Conservation (phyloP, 768 basidiomycete genomes). For the Artomyces pyxidatus region DNA sequence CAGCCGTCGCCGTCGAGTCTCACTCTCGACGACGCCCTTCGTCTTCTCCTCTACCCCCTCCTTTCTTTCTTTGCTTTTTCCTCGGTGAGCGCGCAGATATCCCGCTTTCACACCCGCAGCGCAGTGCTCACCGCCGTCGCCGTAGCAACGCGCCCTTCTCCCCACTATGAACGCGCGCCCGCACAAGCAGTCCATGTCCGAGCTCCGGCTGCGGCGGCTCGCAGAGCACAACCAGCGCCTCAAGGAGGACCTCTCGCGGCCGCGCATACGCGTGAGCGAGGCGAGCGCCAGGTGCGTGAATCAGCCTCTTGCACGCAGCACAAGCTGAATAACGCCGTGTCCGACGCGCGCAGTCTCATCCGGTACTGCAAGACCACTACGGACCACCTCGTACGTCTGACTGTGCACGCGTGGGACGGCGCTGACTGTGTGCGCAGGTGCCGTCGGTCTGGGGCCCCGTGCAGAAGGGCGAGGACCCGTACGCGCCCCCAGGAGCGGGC, state of each 20-base stretch:
- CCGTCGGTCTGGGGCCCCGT: conserved; percentile 97
- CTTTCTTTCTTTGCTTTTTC: not conserved
- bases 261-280: conserved; percentile 65
- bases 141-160: not conserved
- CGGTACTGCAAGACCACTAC: conserved; percentile 67
- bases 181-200: conserved; percentile 89
- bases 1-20: too few species aligned
- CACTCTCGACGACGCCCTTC: too few species aligned
- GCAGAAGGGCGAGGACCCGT: conserved; percentile 89
- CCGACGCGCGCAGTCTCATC: conserved; percentile 43
- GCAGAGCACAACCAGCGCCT: conserved; percentile 69
- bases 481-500: conserved; percentile 58
- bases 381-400: conserved; percentile 51
- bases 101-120: not conserved
- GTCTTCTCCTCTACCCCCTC: not conserved
- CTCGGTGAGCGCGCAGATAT: not conserved
- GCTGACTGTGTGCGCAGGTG: conserved; percentile 40
- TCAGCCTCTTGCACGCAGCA: not conserved
- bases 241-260: conserved; percentile 63
- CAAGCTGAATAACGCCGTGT: not conserved
- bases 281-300: conserved; percentile 52
- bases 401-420: not conserved
- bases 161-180: conserved; percentile 60
- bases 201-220: conserved; percentile 72
- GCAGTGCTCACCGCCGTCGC: not conserved